Conservation (phyloP, 306 rosid genomes). For the Carpinus viminea region DNA sequence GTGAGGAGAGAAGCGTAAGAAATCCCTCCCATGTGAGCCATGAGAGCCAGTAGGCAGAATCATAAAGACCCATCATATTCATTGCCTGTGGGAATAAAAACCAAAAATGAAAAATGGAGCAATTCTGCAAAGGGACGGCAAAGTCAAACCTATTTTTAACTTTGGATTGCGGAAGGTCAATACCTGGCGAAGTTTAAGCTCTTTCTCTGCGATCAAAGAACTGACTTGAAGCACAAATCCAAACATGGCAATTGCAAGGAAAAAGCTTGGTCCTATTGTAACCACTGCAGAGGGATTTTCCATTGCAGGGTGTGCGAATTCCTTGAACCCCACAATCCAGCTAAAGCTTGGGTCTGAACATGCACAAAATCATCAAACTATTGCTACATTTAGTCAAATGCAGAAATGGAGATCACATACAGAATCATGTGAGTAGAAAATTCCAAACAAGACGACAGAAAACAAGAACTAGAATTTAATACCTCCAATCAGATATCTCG, state of each 20-base stretch:
- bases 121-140: not conserved
- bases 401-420: not conserved
- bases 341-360: constrained; percentile 63
- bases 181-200: constrained; percentile 96
- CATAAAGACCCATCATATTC: constrained; percentile 92
- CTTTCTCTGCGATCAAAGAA: constrained; percentile 81
- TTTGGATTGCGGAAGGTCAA: not conserved
- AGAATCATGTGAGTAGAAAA: not conserved
- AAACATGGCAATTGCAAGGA: constrained; percentile 85
- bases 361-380: constrained; percentile 21
- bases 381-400: not conserved
- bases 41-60: constrained; percentile 88
- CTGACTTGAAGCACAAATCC: constrained; percentile 81
- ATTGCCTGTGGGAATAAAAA: constrained; percentile 59
- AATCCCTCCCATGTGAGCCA: constrained; percentile 89
- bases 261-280: constrained; percentile 58
- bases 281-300: constrained; percentile 41
- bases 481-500: constrained; percentile 84
- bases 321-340: constrained; percentile 70
- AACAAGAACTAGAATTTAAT: not conserved
- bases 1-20: constrained; percentile 60
- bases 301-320: constrained; percentile 76
- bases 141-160: not conserved
- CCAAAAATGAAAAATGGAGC: not conserved
- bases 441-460: not conserved